Evolutionary conservation across 257 asterid genomes (phyloP), one percentile per base, ranked within the genome.

Genomic region (Verbascum thapsus): DNA sequence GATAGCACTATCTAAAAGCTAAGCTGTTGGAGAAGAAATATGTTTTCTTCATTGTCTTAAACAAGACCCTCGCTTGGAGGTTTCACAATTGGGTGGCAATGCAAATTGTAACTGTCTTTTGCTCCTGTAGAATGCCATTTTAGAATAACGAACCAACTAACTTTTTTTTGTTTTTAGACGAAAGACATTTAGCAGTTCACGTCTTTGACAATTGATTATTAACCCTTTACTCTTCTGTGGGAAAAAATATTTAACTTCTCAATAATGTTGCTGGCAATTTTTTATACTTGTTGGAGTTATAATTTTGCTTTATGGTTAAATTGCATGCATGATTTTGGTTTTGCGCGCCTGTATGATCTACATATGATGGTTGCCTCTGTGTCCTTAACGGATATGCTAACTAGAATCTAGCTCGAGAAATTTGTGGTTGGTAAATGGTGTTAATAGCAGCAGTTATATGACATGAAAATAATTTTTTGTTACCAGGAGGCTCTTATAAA

Each of bases 401-500:
- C 64, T 39, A 39, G 47, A 50, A 45, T 58, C 40, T 38, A 38
- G 23, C 61, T 60, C 40, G 32, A 50, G 39, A 47, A 50, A 45
- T 66, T 22, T 67, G n/a, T 61, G 23, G 30, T 66, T 7, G 19
- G 51, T 59, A 26, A 18, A 55, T 69, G 10, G 68, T 58, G 35
- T 44, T 69, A 55, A 71, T 72, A 44, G 63, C 38, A 43, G 67
- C 66, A 55, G 50, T 54, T 53, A 32, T 63, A 12, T 68, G 53
- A 67, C 64, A 54, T 63, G 47, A 54, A 37, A 18, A 17, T 0
- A 52, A 17, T 20, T 67, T 58, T 30, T 70, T 67, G 59, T 70
- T 71, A 68, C 57, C 91, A 94, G 99, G 99, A 94, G 62, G 85
- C 94, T 52, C 90, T 87, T 67, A 64, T 87, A 38, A 94, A 74